phyloP scores from a whole-genome alignment of 2,329 filamentous ascomycete genomes.

The Alternaria infectoria region DNA sequence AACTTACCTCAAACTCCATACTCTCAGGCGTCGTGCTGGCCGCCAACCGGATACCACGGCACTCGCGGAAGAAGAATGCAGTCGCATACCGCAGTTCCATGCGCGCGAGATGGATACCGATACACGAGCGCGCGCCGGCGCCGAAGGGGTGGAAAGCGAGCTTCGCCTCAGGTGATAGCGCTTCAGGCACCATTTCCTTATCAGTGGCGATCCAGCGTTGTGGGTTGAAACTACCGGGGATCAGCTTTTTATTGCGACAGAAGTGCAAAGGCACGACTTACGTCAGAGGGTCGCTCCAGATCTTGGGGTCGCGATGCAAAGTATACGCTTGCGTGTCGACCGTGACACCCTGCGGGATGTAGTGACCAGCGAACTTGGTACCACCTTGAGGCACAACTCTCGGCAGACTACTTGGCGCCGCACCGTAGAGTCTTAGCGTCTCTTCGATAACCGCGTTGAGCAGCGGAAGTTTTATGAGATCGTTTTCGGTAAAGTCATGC shows the following conservation, averaged over 20 bases:
- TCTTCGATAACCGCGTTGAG: constrained; percentile 51
- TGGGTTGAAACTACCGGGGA: constrained; percentile 39
- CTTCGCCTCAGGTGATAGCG: constrained; percentile 44
- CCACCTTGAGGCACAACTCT: constrained; percentile 48
- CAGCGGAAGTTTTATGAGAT: constrained; percentile 42
- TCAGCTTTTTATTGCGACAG: not conserved
- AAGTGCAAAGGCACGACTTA: constrained; percentile 13
- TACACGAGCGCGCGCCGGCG: constrained; percentile 70
- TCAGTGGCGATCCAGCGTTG: constrained; percentile 38
- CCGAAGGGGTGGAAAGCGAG: constrained; percentile 72
- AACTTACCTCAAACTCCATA: constrained; percentile 48
- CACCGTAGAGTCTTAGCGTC: constrained; percentile 46
- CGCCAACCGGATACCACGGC: constrained; percentile 38
- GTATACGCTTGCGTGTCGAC: constrained; percentile 51
- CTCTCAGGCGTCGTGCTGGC: constrained; percentile 44
- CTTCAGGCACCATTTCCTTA: constrained; percentile 30
- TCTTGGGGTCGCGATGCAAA: constrained; percentile 46
- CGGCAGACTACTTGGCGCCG: constrained; percentile 45
- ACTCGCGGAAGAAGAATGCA: constrained; percentile 60
- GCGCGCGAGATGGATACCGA: constrained; percentile 71
- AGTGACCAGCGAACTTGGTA: constrained; percentile 40
- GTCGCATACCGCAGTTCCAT: constrained; percentile 62
- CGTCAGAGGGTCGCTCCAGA: constrained; percentile 35
- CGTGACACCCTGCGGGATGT: constrained; percentile 46
- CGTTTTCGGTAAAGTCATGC: constrained; percentile 33